phyloP scores from a whole-genome alignment of 2,329 filamentous ascomycete genomes.

The Claviceps purpurea region DNA sequence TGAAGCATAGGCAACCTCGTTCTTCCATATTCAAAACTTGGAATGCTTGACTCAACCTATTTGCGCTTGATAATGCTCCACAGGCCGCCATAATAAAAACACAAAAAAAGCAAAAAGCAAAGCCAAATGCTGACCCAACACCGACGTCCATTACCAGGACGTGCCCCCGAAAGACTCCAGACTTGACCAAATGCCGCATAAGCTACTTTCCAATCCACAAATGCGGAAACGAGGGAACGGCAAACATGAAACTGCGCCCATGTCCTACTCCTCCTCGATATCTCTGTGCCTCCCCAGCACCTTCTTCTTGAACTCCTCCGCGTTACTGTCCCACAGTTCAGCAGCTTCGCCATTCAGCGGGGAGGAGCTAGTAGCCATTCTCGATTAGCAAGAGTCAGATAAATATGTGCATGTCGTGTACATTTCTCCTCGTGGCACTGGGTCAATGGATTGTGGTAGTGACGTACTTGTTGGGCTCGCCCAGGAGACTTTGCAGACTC shows the following conservation, averaged over 20 bases:
- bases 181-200: slow-evolving; percentile 10
- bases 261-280: slow-evolving; percentile 45
- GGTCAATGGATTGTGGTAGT: not conserved
- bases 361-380: slow-evolving; percentile 51
- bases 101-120: not conserved
- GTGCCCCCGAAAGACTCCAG: slow-evolving; percentile 27
- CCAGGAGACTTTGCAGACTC: slow-evolving; percentile 86
- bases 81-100: slow-evolving; percentile 9
- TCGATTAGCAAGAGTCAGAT: not conserved
- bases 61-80: slow-evolving; percentile 3
- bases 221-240: not conserved
- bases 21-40: not conserved
- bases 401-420: not conserved
- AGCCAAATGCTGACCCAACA: slow-evolving; percentile 19
- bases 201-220: slow-evolving; percentile 9
- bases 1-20: not conserved
- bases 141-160: slow-evolving; percentile 14
- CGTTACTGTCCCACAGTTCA: slow-evolving; percentile 85
- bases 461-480: slow-evolving; percentile 93
- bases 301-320: slow-evolving; percentile 74
- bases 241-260: not conserved
- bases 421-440: not conserved
- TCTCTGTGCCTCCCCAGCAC: slow-evolving; percentile 49
- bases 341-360: slow-evolving; percentile 94
- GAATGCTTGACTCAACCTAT: not conserved